Conservation (phyloP, 2,329 filamentous ascomycete species). For the Fusarium concolor region DNA sequence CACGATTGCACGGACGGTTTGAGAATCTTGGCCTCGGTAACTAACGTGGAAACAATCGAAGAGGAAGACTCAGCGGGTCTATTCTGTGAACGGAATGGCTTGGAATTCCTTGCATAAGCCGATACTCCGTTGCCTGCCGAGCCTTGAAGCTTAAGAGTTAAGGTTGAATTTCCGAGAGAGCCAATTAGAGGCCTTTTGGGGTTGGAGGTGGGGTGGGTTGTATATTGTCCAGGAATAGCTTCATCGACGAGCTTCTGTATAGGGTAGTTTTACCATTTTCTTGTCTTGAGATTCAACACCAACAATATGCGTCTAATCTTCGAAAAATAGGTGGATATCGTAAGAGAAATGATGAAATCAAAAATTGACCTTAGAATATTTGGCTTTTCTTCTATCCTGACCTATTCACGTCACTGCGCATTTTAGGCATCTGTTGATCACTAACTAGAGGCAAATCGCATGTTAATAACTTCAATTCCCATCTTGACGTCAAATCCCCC, state of each 20-base stretch:
- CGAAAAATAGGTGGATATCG: no score
- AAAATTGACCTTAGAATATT: fast-evolving
- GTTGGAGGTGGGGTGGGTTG: no score
- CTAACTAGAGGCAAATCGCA: fast-evolving
- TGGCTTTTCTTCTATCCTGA: fast-evolving
- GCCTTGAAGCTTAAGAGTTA: background rate
- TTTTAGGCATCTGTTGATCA: background rate
- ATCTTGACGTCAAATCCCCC: background rate
- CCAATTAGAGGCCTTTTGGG: background rate
- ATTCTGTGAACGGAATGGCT: background rate
- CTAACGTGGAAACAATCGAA: background rate
- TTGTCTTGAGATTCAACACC: background rate
- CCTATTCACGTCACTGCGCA: background rate
- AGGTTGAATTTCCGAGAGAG: background rate
- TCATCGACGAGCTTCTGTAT: background rate
- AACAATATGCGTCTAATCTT: fast-evolving
- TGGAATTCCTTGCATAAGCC: background rate
- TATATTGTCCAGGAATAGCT: no score
- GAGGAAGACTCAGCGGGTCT: background rate
- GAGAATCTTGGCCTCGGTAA: background rate
- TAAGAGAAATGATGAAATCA: fast-evolving
- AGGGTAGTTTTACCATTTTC: background rate
- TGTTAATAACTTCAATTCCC: fast-evolving
- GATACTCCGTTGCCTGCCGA: background rate
- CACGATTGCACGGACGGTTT: background rate